Evolutionary conservation across 2,329 filamentous ascomycete species (phyloP), one percentile per base, ranked within the genome.

Genomic region (Cryphonectria parasitica): DNA sequence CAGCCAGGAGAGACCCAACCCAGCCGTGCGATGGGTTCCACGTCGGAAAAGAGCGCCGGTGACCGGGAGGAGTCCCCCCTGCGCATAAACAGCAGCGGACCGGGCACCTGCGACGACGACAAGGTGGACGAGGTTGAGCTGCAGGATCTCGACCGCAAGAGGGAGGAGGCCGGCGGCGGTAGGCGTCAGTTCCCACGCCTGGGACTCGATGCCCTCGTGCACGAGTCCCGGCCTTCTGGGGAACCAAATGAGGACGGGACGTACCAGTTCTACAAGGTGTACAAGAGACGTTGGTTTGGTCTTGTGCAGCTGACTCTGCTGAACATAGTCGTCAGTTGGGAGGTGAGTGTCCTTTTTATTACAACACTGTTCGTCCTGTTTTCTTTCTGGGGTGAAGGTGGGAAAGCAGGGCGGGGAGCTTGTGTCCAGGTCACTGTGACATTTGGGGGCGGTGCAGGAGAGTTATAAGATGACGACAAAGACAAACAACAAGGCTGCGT

Each of bases 241-340:
- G 65, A 66, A 3, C 25, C 63, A 6, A 58, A 56, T 41, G 69
- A 64, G 45, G 72, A 69, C 60, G 71, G 68, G 25, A 67, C 65
- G 6, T 60, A 60, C 36, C 69, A 66, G 41, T 69, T 74, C 64
- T 81, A 79, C 74, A 79, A 75, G 69, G 78, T 80, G 60, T 98
- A 98, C 79, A 95, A 92, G 82, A 88, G 94, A 77, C 88, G 96
- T 61, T 99, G 94, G 90, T 92, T 97, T 79, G 96, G 96, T 0
- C 84, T 99, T 66, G 82, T 88, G 31, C 93, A 97, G 80, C 82
- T 98, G 77, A 91, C 94, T 8, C 81, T 98, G 76, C 84, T 98
- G 81, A 99, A 98, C 79, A 91, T 98, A 69, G 89, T 98, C 72
- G 91, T 97, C 58, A 97, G 93, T 77, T 98, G 95, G 95, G 94